Base-by-base conservation (phyloP, 306 rosid species). In the Quercus bicolor region DNA sequence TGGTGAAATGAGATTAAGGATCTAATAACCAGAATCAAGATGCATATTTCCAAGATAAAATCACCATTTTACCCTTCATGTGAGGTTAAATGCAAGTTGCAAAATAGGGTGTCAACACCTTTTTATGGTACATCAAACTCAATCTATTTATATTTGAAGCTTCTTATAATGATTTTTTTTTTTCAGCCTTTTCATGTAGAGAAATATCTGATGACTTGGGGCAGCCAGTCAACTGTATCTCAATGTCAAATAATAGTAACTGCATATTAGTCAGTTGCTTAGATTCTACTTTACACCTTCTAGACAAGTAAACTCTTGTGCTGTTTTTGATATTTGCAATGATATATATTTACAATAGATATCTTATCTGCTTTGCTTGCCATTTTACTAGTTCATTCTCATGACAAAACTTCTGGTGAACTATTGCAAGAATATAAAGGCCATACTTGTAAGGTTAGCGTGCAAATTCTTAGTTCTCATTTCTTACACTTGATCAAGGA, bases 211-310 rank as follows among this genome's bases (percentile, higher is more conserved):
- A 95, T 76, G 66, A 87, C 88, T 80, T 93, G 75, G 96, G 97
- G 79, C 98, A 89, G 48, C 94, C 99, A 83, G 98, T 95, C 75
- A 95, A 91, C 84, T 91, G 96, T 81, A 91, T 95, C 59, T 88
- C 99, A 56, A 80, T 95, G 94, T 95, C 99, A 60, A 95, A 93
- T 71, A 98, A 95, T 70, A 91, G 98, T 62, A 91, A 93, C 84
- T 90, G 98, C 86, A 70, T 93, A 78, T 79, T 95, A 83, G 98
- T 96, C 1, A 86, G 94, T 80, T 91, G 93, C 84, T 86, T 95
- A 53, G 98, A 95, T 89, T 95, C 96, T 16, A 87, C 92, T 24
- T 68, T 91, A 51, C 96, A 94, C 20, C 92, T 91, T 72, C 69
- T 95, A 65, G 98, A 93, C 86, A 87, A 94, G 99, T 93, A 80